phyloP scores from a whole-genome alignment of 108 stramenopile genomes.

The Epithemia pelagica region DNA sequence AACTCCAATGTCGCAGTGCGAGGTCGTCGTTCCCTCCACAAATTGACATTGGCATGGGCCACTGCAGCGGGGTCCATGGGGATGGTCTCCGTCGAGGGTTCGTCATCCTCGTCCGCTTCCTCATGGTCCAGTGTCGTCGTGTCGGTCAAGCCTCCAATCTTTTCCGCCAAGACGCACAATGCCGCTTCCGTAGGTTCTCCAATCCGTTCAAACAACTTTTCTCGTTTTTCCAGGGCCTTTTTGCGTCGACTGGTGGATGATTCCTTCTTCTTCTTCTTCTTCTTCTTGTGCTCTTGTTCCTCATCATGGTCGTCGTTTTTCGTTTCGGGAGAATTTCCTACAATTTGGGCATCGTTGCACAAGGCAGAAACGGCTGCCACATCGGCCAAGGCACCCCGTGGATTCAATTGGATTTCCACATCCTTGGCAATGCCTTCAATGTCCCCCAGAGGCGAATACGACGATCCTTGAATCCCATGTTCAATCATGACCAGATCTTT shows the following conservation, averaged over 20 bases:
- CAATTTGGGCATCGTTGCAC: conserved; percentile 80
- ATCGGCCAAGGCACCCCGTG: conserved; percentile 50
- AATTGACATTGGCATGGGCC: conserved; percentile 62
- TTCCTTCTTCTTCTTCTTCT: conserved; percentile 13
- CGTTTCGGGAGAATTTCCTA: conserved; percentile 30
- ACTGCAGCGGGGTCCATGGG: not conserved
- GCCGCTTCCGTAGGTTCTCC: conserved; percentile 99
- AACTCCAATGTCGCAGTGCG: conserved; percentile 92
- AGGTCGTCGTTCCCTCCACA: conserved; percentile 49
- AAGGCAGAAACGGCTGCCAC: conserved; percentile 65
- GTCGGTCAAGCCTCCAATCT: conserved; percentile 53
- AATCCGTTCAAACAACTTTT: conserved; percentile 54
- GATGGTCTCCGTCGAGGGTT: conserved; percentile 17
- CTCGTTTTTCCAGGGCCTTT: conserved; percentile 8
- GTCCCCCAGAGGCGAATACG: conserved; percentile 68
- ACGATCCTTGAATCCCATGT: conserved; percentile 59
- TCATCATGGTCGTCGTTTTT: conserved; percentile 3
- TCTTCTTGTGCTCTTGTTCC: not conserved
- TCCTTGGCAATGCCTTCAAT: conserved; percentile 51
- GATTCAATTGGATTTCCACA: conserved; percentile 32
- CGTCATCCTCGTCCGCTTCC: conserved; percentile 14
- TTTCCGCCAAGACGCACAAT: conserved; percentile 88
- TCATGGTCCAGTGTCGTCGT: conserved; percentile 5
- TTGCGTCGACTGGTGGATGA: conserved; percentile 9
- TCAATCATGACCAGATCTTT: conserved; percentile 29